Conservation (phyloP, 2,329 filamentous ascomycete genomes). For the Paradendryphiella salina region DNA sequence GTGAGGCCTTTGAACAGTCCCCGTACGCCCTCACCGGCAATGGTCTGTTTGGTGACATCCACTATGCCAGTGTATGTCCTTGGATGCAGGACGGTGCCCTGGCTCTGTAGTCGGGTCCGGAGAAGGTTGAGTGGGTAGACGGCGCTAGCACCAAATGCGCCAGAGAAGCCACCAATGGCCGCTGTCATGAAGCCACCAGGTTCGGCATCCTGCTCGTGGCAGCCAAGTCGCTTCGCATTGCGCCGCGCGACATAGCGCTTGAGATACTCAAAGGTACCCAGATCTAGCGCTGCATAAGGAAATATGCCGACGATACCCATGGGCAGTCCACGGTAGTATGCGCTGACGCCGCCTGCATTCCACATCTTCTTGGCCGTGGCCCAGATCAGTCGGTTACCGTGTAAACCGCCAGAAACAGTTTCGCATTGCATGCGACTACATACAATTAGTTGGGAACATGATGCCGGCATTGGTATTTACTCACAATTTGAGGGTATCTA, state of each 20-base stretch:
- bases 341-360: conserved; percentile 69
- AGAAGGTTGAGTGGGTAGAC: conserved; percentile 96
- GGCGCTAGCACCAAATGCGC: conserved; percentile 87
- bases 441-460: conserved; percentile 12
- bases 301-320: conserved; percentile 97
- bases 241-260: conserved; percentile 73
- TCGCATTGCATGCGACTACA: conserved; percentile 84
- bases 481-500: conserved; percentile 79
- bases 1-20: conserved; percentile 95
- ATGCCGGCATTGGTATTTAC: conserved; percentile 25
- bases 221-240: conserved; percentile 68
- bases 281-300: conserved; percentile 94
- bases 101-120: conserved; percentile 87
- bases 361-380: conserved; percentile 88
- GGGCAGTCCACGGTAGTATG: conserved; percentile 88
- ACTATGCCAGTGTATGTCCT: conserved; percentile 87
- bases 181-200: conserved; percentile 84
- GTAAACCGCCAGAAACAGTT: conserved; percentile 81
- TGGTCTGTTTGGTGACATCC: conserved; percentile 83
- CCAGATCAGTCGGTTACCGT: conserved; percentile 78
- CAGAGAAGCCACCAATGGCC: conserved; percentile 86
- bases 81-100: conserved; percentile 89
- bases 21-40: conserved; percentile 77
- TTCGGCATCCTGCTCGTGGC: conserved; percentile 77
- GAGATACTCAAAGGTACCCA: conserved; percentile 91